Evolutionary conservation across 108 stramenopile genomes (phyloP).

Genomic region (Nitzschia putrida): DNA sequence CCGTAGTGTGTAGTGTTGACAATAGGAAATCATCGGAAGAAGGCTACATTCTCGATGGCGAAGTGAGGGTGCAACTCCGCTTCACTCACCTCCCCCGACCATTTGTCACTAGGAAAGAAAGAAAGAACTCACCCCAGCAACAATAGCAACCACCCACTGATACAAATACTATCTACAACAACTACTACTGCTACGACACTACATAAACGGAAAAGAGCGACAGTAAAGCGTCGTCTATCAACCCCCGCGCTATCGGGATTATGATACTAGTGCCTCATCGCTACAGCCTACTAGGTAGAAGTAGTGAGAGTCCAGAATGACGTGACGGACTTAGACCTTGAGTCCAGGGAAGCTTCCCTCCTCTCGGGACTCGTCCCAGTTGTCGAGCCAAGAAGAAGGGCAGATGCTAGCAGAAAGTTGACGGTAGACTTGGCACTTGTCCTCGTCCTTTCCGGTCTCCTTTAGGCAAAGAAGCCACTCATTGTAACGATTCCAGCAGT

Average conservation of each 20-base stretch:
- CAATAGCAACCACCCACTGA: too few relatives aligned
- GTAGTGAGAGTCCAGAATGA: not conserved
- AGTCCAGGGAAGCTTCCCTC: slow-evolving; percentile 69
- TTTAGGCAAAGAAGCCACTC: slow-evolving; percentile 93
- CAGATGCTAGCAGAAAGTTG: slow-evolving; percentile 80
- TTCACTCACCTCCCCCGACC: too few relatives aligned
- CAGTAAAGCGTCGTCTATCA: not conserved
- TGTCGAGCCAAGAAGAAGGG: slow-evolving; percentile 79
- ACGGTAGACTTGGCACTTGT: slow-evolving; percentile 79
- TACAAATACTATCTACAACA: too few relatives aligned
- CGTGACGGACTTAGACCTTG: slow-evolving; percentile 22
- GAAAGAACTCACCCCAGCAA: too few relatives aligned
- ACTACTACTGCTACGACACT: too few relatives aligned
- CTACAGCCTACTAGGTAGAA: not conserved
- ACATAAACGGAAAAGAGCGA: too few relatives aligned
- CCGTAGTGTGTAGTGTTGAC: too few relatives aligned
- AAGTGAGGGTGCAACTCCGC: too few relatives aligned
- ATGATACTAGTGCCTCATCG: not conserved
- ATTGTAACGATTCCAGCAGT: slow-evolving; percentile 97
- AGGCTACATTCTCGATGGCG: too few relatives aligned
- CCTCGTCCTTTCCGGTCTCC: slow-evolving; percentile 79
- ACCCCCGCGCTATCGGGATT: not conserved
- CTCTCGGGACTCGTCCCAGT: slow-evolving; percentile 91
- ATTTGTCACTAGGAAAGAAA: too few relatives aligned
- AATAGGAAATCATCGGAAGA: too few relatives aligned